These are phyloP conservation scores for Phytopythium mirpurense DNA, from an alignment of 352 stramenopile species.

Conservation along the genomic window DNA sequence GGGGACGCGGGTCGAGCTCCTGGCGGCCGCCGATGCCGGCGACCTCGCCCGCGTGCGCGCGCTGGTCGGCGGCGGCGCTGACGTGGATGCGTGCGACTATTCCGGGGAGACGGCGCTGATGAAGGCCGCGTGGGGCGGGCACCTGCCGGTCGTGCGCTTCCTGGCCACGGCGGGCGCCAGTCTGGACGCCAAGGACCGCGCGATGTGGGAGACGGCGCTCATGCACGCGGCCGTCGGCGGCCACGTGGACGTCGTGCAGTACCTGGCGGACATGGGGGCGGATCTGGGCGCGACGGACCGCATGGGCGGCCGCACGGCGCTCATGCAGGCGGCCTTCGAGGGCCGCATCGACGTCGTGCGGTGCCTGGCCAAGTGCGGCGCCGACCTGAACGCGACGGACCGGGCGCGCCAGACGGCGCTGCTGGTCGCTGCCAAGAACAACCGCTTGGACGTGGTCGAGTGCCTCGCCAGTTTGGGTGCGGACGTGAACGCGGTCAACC, in stretches of 20 bases:
- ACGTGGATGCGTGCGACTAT: not conserved
- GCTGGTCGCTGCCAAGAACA: not conserved
- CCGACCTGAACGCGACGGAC: not conserved
- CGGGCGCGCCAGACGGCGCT: not conserved
- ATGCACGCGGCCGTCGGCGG: not conserved
- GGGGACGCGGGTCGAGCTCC: not conserved
- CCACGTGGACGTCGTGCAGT: not conserved
- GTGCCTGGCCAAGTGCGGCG: not conserved
- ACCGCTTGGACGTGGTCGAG: not conserved
- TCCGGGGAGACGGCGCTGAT: constrained; percentile 1
- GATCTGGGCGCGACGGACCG: not conserved
- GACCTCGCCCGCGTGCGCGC: not conserved
- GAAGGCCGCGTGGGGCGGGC: not conserved
- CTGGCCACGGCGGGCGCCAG: not conserved
- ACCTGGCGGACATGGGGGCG: not conserved
- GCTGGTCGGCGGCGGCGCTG: not conserved
- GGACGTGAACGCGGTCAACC: not conserved
- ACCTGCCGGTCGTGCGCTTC: constrained; percentile 3
- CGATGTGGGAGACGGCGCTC: not conserved
- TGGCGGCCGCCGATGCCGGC: not conserved
- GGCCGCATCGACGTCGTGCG: not conserved
- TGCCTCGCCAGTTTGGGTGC: not conserved
- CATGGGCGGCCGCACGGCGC: not conserved
- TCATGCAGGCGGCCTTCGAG: constrained; percentile 2
- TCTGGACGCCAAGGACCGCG: not conserved